Evolutionary conservation across 2,329 filamentous ascomycete genomes (phyloP).

Genomic region (Immersiporthe knoxdaviesiana): DNA sequence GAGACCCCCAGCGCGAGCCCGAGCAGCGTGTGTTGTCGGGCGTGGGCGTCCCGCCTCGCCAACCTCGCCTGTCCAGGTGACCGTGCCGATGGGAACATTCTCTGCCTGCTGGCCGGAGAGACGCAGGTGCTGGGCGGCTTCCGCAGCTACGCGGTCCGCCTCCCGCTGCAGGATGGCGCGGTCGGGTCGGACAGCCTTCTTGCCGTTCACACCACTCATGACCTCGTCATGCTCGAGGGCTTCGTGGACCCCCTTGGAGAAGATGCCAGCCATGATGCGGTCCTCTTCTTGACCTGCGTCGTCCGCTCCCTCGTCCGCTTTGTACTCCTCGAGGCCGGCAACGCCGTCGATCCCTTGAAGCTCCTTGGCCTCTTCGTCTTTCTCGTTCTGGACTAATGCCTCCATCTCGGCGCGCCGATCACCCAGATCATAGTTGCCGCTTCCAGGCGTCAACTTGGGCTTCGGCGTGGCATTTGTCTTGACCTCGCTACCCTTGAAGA

Average conservation of each 20-base stretch:
- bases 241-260: slow-evolving; percentile 85
- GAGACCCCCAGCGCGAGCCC: slow-evolving; percentile 54
- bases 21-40: slow-evolving; percentile 49
- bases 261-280: slow-evolving; percentile 86
- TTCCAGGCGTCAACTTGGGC: slow-evolving; percentile 27
- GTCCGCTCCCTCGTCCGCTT: slow-evolving; percentile 51
- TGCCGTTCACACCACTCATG: slow-evolving; percentile 72
- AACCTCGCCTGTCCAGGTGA: slow-evolving; percentile 90
- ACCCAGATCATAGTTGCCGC: slow-evolving; percentile 26
- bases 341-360: slow-evolving; percentile 53
- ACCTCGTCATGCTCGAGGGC: slow-evolving; percentile 93
- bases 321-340: slow-evolving; percentile 66
- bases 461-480: slow-evolving; percentile 37
- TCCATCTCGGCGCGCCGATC: slow-evolving; percentile 23
- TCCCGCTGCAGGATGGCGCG: slow-evolving; percentile 79
- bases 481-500: slow-evolving; percentile 89
- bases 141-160: slow-evolving; percentile 76
- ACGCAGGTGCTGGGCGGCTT: slow-evolving; percentile 76
- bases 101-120: slow-evolving; percentile 74
- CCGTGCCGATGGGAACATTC: slow-evolving; percentile 76
- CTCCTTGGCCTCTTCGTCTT: slow-evolving; percentile 36
- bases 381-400: slow-evolving; percentile 22
- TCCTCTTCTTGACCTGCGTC: slow-evolving; percentile 60
- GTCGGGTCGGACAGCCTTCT: slow-evolving; percentile 72
- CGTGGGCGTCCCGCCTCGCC: slow-evolving; percentile 76